phyloP scores from a whole-genome alignment of 495 filamentous ascomycete genomes.

The Penicillium ochrochloron region DNA sequence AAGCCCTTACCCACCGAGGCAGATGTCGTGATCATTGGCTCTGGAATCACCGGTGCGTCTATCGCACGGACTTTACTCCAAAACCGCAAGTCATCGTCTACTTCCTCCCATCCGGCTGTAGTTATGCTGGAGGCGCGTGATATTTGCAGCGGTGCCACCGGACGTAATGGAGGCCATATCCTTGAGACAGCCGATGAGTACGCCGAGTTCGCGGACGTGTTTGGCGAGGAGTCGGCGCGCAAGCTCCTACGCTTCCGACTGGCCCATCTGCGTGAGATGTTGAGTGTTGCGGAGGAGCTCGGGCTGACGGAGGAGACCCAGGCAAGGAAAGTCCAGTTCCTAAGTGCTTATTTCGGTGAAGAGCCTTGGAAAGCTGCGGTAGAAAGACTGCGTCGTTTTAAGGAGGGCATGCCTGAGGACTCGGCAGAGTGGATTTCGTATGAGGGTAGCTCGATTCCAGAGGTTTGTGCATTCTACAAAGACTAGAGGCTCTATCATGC shows the following conservation, averaged over 20 bases:
- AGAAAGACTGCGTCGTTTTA: slow-evolving; percentile 30
- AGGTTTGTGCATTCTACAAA: slow-evolving; percentile 15
- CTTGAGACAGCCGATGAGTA: slow-evolving; percentile 38
- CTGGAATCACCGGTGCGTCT: slow-evolving; percentile 71
- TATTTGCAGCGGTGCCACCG: slow-evolving; percentile 81
- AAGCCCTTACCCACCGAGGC: slow-evolving; percentile 57
- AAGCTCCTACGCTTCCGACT: slow-evolving; percentile 37
- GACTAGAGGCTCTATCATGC: background rate
- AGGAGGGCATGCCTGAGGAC: slow-evolving; percentile 38
- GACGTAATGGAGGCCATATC: slow-evolving; percentile 57
- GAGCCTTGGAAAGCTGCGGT: slow-evolving; percentile 31
- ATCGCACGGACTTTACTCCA: slow-evolving; percentile 66
- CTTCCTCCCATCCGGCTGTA: slow-evolving; percentile 43
- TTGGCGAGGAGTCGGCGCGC: slow-evolving; percentile 34
- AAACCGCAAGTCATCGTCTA: slow-evolving; percentile 30
- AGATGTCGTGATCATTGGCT: slow-evolving; percentile 73
- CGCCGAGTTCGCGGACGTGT: slow-evolving; percentile 26
- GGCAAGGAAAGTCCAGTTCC: slow-evolving; percentile 38
- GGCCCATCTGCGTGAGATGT: slow-evolving; percentile 37
- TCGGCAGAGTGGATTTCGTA: slow-evolving; percentile 35
- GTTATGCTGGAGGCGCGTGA: slow-evolving; percentile 81
- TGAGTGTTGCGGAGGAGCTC: slow-evolving; percentile 36
- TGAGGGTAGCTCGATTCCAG: slow-evolving; percentile 30
- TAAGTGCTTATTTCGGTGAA: slow-evolving; percentile 38
- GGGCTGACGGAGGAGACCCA: slow-evolving; percentile 33